Evolutionary conservation across 2,329 filamentous ascomycete species (phyloP), one percentile per base, ranked within the genome.

Genomic region (Trichoderma atroviride): DNA sequence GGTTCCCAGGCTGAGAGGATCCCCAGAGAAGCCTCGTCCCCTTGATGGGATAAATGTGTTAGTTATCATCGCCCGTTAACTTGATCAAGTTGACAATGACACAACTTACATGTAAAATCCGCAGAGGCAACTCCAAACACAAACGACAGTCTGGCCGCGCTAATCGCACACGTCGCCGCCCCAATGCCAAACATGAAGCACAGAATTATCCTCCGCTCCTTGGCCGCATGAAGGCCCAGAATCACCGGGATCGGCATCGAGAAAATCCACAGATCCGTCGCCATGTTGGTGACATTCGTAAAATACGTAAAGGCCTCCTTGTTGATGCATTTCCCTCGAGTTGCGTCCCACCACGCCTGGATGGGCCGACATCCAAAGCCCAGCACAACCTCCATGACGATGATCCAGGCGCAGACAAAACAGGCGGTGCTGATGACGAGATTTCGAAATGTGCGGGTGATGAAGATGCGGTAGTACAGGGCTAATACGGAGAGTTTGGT

Each of bases 401-500:
- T 22, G 57, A 72, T 52, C 69, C 69, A 71, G 43, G 47, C 60
- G 13, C 33, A 29, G 40, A 69, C 61, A 52, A 72, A 69, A 61
- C 43, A 56, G 24, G 66, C 57, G 11, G 70, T 72, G 62, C 27
- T 31, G 47, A 67, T 56, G 65, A 71, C 61, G 16, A 69, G 19
- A n/a, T 6, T 37, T 13, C 70, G 57, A 14, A 72, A 72, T 3
- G 13, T 56, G 31, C 61, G 66, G 1, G 66, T 70, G 27, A 35
- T 37, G 31, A 72, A 72, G 58, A 72, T 65, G 53, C 71, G 69
- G 43, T 70, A 43, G 62, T 71, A 72, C 4, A 72, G 55, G 4
- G 71, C 62, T 14, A 72, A 59, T 29, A 72, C 43, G 35, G 66
- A 62, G n/a, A 72, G 71, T n/a, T 72, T 72, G 40, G 70, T 71